A percentile compares a stretch with the other conserved stretches of the same genome.
phyloP scores from a whole-genome alignment of 768 basidiomycete genomes.

The Kwoniella bestiolae region DNA sequence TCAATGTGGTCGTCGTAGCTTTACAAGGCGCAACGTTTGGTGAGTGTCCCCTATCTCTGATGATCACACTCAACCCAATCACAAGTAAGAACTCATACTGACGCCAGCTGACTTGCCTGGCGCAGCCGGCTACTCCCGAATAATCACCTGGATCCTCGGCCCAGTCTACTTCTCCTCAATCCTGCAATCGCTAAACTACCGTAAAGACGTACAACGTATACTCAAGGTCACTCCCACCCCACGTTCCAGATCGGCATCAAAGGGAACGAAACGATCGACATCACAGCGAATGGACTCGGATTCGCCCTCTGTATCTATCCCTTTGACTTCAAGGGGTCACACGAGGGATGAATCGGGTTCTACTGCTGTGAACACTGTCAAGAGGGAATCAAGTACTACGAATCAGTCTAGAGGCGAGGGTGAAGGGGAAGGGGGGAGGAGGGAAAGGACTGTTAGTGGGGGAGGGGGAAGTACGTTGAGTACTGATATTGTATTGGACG shows the following conservation, averaged over 20 bases:
- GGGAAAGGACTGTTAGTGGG: neutral
- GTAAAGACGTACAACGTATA: conserved; percentile 19
- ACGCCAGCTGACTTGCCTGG: neutral
- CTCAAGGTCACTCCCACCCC: conserved; percentile 2
- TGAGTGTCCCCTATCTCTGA: conserved; percentile 8
- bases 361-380: neutral
- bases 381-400: neutral
- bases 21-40: conserved; percentile 27
- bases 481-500: conserved; percentile 6
- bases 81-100: neutral
- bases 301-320: conserved; percentile 3
- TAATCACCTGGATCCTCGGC: conserved; percentile 23
- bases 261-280: neutral
- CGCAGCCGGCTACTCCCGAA: conserved; percentile 24
- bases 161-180: conserved; percentile 25
- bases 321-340: conserved; percentile 1
- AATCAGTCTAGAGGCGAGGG: neutral
- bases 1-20: conserved; percentile 17
- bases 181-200: conserved; percentile 24
- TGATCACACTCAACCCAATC: too few species aligned
- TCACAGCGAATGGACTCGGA: conserved; percentile 4
- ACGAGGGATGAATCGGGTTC: neutral
- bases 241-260: conserved; percentile 6
- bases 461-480: neutral
- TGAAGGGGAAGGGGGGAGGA: neutral